A percentile compares a stretch with the other conserved stretches of the same genome.
phyloP scores from a whole-genome alignment of 2,329 filamentous ascomycete species.

The Xylaria hypoxylon region DNA sequence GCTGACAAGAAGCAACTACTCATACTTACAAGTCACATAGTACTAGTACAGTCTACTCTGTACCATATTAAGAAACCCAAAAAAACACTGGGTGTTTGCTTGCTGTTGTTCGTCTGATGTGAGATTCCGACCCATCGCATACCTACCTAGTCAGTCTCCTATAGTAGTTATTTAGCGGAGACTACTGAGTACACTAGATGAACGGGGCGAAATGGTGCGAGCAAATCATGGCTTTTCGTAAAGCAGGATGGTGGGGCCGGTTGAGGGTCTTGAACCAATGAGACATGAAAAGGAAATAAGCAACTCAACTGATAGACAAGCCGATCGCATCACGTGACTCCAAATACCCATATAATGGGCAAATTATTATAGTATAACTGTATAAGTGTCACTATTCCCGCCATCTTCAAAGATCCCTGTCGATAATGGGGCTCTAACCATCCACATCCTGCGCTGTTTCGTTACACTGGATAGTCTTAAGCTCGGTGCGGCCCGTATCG shows the following conservation, averaged over 20 bases:
- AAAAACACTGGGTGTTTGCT: neutral
- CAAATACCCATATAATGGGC: constrained; percentile 28
- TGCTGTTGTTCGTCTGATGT: constrained; percentile 22
- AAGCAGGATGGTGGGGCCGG: constrained; percentile 37
- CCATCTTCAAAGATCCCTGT: neutral
- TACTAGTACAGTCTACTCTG: too few species aligned
- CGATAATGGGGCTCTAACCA: neutral
- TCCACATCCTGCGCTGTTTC: neutral
- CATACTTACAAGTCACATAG: neutral
- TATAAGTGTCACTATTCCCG: neutral
- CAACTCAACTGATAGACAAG: neutral
- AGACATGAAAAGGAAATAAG: constrained; percentile 13
- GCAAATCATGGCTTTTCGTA: constrained; percentile 20
- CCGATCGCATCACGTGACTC: constrained; percentile 34
- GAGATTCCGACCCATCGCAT: constrained; percentile 16
- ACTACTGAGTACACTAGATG: neutral
- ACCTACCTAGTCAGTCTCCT: too few species aligned
- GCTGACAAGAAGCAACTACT: constrained; percentile 16
- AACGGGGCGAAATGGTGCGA: neutral
- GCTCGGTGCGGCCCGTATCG: constrained; percentile 33
- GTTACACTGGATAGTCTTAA: constrained; percentile 9
- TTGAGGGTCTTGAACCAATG: neutral
- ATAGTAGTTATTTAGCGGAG: neutral
- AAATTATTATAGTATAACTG: constrained; percentile 23
- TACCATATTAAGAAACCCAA: too few species aligned